Evolutionary conservation across 2,329 filamentous ascomycete species (phyloP).

Genomic region (Aureobasidium lini): DNA sequence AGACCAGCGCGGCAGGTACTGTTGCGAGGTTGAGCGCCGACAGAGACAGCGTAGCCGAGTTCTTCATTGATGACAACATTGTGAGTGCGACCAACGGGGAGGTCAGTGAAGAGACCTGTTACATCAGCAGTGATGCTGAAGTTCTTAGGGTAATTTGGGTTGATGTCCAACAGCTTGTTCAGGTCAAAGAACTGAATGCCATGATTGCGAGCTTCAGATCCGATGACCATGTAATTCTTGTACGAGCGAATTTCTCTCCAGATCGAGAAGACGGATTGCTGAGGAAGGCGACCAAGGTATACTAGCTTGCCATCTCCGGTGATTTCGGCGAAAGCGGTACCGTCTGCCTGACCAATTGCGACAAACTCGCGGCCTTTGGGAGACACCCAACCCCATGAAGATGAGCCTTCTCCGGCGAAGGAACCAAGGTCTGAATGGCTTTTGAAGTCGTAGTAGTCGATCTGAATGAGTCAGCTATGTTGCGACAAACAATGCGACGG

Average conservation of each 20-base stretch:
- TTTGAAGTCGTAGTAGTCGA: slow-evolving; percentile 51
- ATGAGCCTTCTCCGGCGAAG: slow-evolving; percentile 34
- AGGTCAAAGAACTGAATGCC: slow-evolving; percentile 58
- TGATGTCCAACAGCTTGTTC: slow-evolving; percentile 46
- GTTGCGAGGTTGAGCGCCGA: slow-evolving; percentile 34
- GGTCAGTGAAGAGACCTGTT: slow-evolving; percentile 34
- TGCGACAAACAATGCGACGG: not conserved
- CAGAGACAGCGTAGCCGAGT: slow-evolving; percentile 40
- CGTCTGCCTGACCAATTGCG: slow-evolving; percentile 48
- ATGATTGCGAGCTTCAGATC: slow-evolving; percentile 42
- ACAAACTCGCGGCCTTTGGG: slow-evolving; percentile 47
- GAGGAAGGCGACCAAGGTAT: slow-evolving; percentile 48
- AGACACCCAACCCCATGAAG: slow-evolving; percentile 50
- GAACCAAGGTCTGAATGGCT: slow-evolving; percentile 48
- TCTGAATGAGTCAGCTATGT: slow-evolving; percentile 19
- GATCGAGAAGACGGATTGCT: slow-evolving; percentile 38
- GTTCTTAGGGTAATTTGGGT: slow-evolving; percentile 34
- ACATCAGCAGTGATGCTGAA: slow-evolving; percentile 38
- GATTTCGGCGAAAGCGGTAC: slow-evolving; percentile 49
- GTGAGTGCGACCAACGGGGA: slow-evolving; percentile 43
- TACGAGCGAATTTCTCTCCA: slow-evolving; percentile 48
- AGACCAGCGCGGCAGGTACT: slow-evolving; percentile 42
- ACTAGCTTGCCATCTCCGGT: slow-evolving; percentile 42
- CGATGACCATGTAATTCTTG: slow-evolving; percentile 38
- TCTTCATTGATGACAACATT: slow-evolving; percentile 49